Percentiles rank a stretch among this genome's conserved stretches.
These are phyloP conservation scores for Vicia faba DNA, from an alignment of 306 rosid species.

Conservation along the genomic window DNA sequence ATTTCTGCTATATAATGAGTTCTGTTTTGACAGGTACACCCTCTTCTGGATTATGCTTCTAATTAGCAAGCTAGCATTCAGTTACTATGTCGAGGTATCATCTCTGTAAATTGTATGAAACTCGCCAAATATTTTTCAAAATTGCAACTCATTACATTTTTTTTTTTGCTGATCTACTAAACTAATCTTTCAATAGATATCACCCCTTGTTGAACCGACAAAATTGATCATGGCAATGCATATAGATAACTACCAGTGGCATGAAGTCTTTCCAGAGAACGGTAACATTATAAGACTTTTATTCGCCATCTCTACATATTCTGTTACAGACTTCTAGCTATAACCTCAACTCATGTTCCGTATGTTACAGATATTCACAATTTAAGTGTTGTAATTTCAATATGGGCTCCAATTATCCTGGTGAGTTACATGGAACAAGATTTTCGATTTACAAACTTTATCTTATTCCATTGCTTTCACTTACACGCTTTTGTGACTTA, in stretches of 20 bases:
- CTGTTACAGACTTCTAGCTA: conserved; percentile 15
- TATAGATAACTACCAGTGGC: conserved; percentile 84
- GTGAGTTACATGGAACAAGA: conserved; percentile 52
- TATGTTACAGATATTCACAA: conserved; percentile 18
- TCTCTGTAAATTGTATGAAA: conserved; percentile 13
- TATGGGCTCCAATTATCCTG: conserved; percentile 96
- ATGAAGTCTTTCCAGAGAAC: conserved; percentile 83
- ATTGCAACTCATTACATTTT: conserved; percentile 15
- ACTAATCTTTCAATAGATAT: conserved; percentile 60
- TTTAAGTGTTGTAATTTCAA: conserved; percentile 58
- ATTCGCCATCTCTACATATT: conserved; percentile 33
- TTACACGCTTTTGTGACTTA: conserved; percentile 26
- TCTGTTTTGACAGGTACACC: conserved; percentile 71
- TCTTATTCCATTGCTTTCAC: conserved; percentile 30
- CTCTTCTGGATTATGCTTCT: conserved; percentile 90
- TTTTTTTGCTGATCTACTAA: conserved; percentile 19
- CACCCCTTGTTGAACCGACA: conserved; percentile 84
- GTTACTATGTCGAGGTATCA: conserved; percentile 96
- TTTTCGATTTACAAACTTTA: conserved; percentile 25
- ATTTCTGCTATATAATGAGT: conserved; percentile 17
- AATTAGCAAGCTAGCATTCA: conserved; percentile 92
- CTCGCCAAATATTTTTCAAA: neutral
- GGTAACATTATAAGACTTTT: conserved; percentile 54
- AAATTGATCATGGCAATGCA: conserved; percentile 73
- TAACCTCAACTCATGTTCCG: conserved; percentile 28